Base-by-base conservation (phyloP, 75 land plant species). In the Pinus tabuliformis region DNA sequence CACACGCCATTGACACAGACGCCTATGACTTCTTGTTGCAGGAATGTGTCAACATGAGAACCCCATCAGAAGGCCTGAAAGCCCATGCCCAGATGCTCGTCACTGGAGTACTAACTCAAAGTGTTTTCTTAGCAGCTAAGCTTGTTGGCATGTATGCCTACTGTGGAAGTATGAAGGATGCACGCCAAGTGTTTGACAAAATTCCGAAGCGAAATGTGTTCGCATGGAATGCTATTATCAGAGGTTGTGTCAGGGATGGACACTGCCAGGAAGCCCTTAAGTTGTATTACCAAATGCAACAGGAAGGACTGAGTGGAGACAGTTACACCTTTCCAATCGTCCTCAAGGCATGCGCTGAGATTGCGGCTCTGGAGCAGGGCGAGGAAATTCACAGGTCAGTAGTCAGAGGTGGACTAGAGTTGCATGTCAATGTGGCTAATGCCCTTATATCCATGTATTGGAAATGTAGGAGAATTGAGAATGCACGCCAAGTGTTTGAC, bases 331-430 rank as follows among this genome's bases (percentile, higher is more conserved):
- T 81, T 33, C 45, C 72, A 1, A 22, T 33, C 14, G 60, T 87
- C 33, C 18, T 87, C 52, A 87, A 87, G 80, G 79, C 75, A 6
- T 82, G 80, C 42, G 58, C 77, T 36, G 83, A 81, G 5, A 71
- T 82, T 73, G 22, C 66, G 62, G 82, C 82, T 76, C 13, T 84
- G 42, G 58, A 16, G 3, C 12, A 81, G 26, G 95, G 93, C 1
- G 83, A 88, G 75, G 76, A 89, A 59, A 73, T 94, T 26, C 94
- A 91, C 57, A 92, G 83, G 5, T 84, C 87, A 82, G 81, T 81
- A 21, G 21, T 83, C 63, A 77, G 11, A 83, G 78, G 65, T 60
- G 66, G 9, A 2, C 11, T 1, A 65, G 83, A n/a, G 77, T 75
- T 37, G 45, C 30, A 5, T 70, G 79, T 71, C 49, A 30, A 20